Percentiles rank a stretch among this genome's conserved stretches.
phyloP scores from a whole-genome alignment of 1,284 basidiomycete genomes.

The Cryptococcus deneoformans region DNA sequence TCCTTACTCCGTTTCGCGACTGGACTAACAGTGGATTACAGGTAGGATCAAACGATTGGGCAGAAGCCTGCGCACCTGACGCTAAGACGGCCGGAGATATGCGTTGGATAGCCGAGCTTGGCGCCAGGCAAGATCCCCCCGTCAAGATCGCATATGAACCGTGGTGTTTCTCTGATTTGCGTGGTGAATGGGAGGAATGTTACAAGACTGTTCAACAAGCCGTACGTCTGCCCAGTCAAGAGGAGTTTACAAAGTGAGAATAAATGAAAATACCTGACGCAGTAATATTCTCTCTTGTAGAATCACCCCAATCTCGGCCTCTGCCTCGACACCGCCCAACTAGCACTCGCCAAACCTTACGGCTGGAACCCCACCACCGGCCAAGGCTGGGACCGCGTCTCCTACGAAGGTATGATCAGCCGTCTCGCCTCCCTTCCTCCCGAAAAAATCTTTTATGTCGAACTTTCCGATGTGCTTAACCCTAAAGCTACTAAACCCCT shows the following conservation, averaged over 20 bases:
- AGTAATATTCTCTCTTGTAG: neutral
- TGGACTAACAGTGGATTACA: slow-evolving; percentile 1
- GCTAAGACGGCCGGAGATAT: slow-evolving; percentile 16
- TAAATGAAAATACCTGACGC: neutral
- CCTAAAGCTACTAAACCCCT: slow-evolving; percentile 3
- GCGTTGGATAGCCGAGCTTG: slow-evolving; percentile 19
- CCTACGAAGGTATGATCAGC: slow-evolving; percentile 7
- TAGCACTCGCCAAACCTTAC: slow-evolving; percentile 14
- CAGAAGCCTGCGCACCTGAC: slow-evolving; percentile 8
- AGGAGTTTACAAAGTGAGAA: too few species aligned
- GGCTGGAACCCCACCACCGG: slow-evolving; percentile 13
- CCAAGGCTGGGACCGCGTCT: slow-evolving; percentile 8
- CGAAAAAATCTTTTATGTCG: slow-evolving; percentile 19
- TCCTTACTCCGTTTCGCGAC: neutral
- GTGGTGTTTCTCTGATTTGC: slow-evolving; percentile 16
- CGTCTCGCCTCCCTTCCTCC: slow-evolving; percentile 11
- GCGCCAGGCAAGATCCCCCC: slow-evolving; percentile 7
- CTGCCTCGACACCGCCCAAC: slow-evolving; percentile 20
- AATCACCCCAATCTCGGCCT: slow-evolving; percentile 20
- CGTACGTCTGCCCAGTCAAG: slow-evolving; percentile 1
- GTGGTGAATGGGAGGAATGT: slow-evolving; percentile 16
- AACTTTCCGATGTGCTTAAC: slow-evolving; percentile 19
- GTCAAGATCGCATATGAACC: neutral
- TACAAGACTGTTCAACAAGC: slow-evolving; percentile 17
- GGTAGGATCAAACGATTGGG: slow-evolving; percentile 23